Evolutionary conservation across 2,329 filamentous ascomycete genomes (phyloP), one percentile per base, ranked within the genome.

Genomic region (Ilyonectria sp.): DNA sequence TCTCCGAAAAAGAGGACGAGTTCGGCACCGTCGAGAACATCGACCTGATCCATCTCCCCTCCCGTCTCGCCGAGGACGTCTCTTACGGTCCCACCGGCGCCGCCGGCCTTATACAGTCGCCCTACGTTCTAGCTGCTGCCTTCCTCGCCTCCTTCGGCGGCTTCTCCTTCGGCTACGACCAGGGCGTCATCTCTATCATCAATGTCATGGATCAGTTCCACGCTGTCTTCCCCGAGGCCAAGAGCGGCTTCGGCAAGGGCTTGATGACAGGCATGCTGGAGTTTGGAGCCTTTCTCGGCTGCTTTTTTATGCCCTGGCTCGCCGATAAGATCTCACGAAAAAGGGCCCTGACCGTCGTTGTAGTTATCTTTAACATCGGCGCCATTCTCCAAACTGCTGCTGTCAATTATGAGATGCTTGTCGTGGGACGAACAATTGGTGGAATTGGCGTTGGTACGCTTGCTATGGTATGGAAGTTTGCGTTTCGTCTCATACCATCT

Each of bases 401-500:
- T 1, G 79, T 83, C 47, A 79, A 84, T 64, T 82, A 82, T 29
- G 80, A 80, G 33, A 77, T 79, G 50, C 87, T 90, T 60, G 79
- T 89, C 6, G 86, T 82, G 33, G 88, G 87, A 29, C 81, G 88
- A 23, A 88, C 89, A 71, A 80, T 90, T 62, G 88, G 87, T 65
- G 81, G 84, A 74, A 82, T 88, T 67, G 85, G 84, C 21, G 83
- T 88, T 26, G 86, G 86, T 69, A 82, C 81, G 15, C 76, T 89
- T 19, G 84, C 82, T 1, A 86, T 86, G 80, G 85, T 86, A 26
- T 26, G 26, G 26, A 52, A 46, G 64, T 46, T 5, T 26, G 8
- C 33, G 17, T 40, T 8, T 56, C 9, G 4, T 15, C 21, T 13
- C 10, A 49, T 1, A 10, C 9, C 1, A 11, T 17, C 19, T 13